Evolutionary conservation across 1,139 yeast genomes (phyloP).

Genomic region (Schizosaccharomyces versatilis): DNA sequence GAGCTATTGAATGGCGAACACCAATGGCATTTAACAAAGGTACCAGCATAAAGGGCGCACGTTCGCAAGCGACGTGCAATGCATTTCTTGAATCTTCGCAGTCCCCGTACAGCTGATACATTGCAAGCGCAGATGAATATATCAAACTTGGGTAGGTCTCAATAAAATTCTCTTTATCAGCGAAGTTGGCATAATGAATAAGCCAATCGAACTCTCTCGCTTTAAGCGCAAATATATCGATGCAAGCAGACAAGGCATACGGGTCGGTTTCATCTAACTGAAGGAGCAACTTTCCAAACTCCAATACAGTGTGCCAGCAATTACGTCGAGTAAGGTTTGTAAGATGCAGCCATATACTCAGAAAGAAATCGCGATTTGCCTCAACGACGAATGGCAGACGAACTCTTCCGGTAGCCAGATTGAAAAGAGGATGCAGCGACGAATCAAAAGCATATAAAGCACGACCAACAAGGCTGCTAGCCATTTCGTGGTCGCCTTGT

Average conservation of each 20-base stretch:
- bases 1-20: constrained; percentile 10
- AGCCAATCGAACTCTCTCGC: constrained; percentile 45
- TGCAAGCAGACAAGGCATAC: constrained; percentile 57
- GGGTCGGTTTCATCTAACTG: constrained; percentile 55
- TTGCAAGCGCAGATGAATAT: constrained; percentile 43
- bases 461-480: constrained; percentile 30
- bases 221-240: constrained; percentile 56
- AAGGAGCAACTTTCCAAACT: constrained; percentile 44
- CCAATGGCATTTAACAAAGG: constrained; percentile 28
- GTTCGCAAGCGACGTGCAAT: constrained; percentile 29
- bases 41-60: constrained; percentile 40
- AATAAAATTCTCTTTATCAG: constrained; percentile 17
- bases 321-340: constrained; percentile 54
- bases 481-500: constrained; percentile 40
- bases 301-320: constrained; percentile 52
- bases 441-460: constrained; percentile 65
- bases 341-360: constrained; percentile 53
- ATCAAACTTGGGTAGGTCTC: constrained; percentile 49
- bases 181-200: constrained; percentile 26
- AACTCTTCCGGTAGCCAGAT: constrained; percentile 28
- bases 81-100: constrained; percentile 24
- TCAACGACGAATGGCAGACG: constrained; percentile 59
- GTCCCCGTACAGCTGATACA: constrained; percentile 18
- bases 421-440: constrained; percentile 28
- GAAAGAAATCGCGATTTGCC: constrained; percentile 55